phyloP scores from a whole-genome alignment of 1,284 basidiomycete species.

The Ustilago nuda region DNA sequence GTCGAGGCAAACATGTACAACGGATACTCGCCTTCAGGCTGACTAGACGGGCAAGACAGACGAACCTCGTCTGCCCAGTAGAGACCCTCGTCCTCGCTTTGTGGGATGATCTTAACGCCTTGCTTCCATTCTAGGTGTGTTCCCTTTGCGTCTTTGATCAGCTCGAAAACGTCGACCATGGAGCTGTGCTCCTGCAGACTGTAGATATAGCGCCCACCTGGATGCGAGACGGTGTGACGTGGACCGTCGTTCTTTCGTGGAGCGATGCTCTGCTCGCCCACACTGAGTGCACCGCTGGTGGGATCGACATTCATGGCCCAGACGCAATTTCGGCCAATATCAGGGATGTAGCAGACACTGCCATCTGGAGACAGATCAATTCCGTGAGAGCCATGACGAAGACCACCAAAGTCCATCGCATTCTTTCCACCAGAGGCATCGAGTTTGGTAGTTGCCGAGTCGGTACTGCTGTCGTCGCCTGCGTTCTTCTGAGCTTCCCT shows the following conservation, averaged over 20 bases:
- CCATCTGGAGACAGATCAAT: constrained; percentile 38
- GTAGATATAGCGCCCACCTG: constrained; percentile 69
- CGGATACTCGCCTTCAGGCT: constrained; percentile 18
- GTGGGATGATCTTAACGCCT: constrained; percentile 66
- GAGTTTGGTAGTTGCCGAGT: constrained; percentile 16
- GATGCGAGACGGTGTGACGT: constrained; percentile 70
- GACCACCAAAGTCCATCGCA: constrained; percentile 54
- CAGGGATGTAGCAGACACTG: constrained; percentile 18
- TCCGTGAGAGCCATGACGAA: constrained; percentile 46
- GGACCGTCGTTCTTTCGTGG: constrained; percentile 70
- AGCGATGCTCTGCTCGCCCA: constrained; percentile 68
- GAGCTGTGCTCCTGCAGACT: constrained; percentile 68
- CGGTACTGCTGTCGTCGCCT: neutral
- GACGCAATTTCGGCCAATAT: constrained; percentile 70
- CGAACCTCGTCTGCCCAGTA: constrained; percentile 71
- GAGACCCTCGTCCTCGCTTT: constrained; percentile 38
- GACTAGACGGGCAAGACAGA: constrained; percentile 56
- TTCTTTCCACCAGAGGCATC: constrained; percentile 40
- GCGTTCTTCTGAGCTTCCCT: constrained; percentile 5
- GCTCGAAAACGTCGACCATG: constrained; percentile 64
- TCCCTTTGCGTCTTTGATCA: constrained; percentile 24
- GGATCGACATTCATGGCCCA: constrained; percentile 69
- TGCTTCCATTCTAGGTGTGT: constrained; percentile 57
- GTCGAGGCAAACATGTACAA: constrained; percentile 69
- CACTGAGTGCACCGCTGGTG: constrained; percentile 52